A percentile compares a stretch with the other conserved stretches of the same genome.
These are phyloP conservation scores for Nannochloris sp. DNA, from an alignment of 139 green algal genomes.

Conservation along the genomic window DNA sequence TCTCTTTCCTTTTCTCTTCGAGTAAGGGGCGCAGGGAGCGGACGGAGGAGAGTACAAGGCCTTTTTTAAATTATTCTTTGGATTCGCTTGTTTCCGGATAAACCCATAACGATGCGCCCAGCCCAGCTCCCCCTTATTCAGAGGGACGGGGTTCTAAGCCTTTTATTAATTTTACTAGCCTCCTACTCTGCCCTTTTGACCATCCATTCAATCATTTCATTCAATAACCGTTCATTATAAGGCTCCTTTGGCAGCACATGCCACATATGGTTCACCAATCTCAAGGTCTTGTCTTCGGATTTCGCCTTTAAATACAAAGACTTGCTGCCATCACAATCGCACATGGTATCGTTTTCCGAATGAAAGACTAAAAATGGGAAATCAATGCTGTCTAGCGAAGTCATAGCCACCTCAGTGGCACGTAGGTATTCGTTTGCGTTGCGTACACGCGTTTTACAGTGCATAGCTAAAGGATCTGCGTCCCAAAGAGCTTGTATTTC, in stretches of 20 bases:
- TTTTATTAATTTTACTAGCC: too few species aligned
- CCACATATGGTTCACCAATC: constrained; percentile 49
- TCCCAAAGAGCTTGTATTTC: constrained; percentile 48
- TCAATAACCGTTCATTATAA: constrained; percentile 39
- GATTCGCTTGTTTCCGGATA: too few species aligned
- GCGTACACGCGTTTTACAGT: constrained; percentile 27
- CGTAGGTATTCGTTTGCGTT: constrained; percentile 47
- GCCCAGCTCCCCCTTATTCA: too few species aligned
- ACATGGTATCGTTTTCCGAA: constrained; percentile 54
- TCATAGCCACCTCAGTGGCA: constrained; percentile 22
- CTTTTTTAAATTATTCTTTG: too few species aligned
- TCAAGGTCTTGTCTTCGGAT: constrained; percentile 54
- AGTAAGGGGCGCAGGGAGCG: too few species aligned
- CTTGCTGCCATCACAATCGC: constrained; percentile 50
- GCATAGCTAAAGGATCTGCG: constrained; percentile 28
- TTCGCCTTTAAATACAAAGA: constrained; percentile 21
- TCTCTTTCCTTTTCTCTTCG: too few species aligned
- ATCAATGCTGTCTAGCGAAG: constrained; percentile 21
- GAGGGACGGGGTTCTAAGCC: too few species aligned
- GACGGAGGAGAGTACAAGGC: too few species aligned
- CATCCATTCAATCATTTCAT: constrained; percentile 30
- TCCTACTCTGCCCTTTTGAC: constrained; percentile 1
- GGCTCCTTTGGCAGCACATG: constrained; percentile 60
- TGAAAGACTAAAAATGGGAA: constrained; percentile 55
- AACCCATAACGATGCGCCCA: too few species aligned